Evolutionary conservation across 2,329 filamentous ascomycete genomes (phyloP), one percentile per base, ranked within the genome.

Genomic region (Penicillium sp.): DNA sequence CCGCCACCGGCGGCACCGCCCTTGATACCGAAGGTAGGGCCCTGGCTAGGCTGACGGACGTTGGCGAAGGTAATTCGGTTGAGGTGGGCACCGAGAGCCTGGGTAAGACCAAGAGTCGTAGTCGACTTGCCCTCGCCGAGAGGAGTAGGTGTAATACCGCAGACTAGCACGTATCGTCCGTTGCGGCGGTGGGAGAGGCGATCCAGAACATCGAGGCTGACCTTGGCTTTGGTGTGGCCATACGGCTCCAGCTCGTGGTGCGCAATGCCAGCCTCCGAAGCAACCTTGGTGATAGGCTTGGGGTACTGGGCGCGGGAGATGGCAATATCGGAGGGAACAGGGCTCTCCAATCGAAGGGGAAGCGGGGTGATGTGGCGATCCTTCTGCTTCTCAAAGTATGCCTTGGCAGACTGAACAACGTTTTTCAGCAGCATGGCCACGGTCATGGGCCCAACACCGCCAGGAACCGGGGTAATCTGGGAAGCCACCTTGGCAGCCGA

Each of bases 11-110:
- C 93, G 49, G 93, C 93, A 62, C 93, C 93, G 53, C 93, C 93
- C 78, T 98, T 98, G 78, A 98, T 97, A 63, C 93, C 93, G 68
- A 98, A 98, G 0, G 93, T 98, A 46, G 93, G 93, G 4, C 93
- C 93, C 74, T 97, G 93, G 61, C 89, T 95, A 41, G 93, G 93
- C 68, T 98, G 93, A 50, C 93, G 84, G 41, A 98, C 93, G 67
- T 98, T 97, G 70, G 93, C 93, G 69, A 98, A 97, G 3, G 86
- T 87, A 57, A 97, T 78, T 48, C 87, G 86, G 57, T 86, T 86
- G 40, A 97, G 75, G 60, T 97, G 91, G 31, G 85, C 93, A 46
- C 89, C 89, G 40, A 98, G 76, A 28, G 93, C 93, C 70, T 98
- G 93, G 5, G 89, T 89, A 41, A 98, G 77, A 66, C 93, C 93